Conservation (phyloP, 768 basidiomycete species). For the Amanita jacksonii region DNA sequence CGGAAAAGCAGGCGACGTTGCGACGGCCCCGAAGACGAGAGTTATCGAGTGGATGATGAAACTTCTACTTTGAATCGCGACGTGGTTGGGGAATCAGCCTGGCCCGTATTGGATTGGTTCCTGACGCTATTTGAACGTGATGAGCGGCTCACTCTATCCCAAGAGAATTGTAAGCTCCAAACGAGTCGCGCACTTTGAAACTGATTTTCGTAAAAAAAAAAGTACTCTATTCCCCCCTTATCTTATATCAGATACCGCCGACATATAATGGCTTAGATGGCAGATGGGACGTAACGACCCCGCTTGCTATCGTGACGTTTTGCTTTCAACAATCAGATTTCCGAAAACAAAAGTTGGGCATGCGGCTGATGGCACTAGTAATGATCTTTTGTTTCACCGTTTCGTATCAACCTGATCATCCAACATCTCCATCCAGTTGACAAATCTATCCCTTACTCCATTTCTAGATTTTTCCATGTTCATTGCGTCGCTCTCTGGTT, state of each 20-base stretch:
- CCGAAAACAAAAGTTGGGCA: constrained; percentile 23
- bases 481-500: constrained; percentile 24
- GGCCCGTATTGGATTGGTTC: constrained; percentile 66
- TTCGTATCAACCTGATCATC: constrained; percentile 1
- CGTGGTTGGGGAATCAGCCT: constrained; percentile 53
- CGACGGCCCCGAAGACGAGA: constrained; percentile 18
- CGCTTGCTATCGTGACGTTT: constrained; percentile 37
- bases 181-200: constrained; percentile 21
- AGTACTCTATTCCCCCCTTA: constrained; percentile 30
- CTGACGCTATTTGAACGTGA: constrained; percentile 62
- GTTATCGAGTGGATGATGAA: constrained; percentile 6
- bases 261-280: constrained; percentile 35
- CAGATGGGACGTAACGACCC: constrained; percentile 46
- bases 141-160: constrained; percentile 24
- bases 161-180: constrained; percentile 21
- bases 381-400: constrained; percentile 14
- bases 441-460: constrained; percentile 26
- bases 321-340: constrained; percentile 24
- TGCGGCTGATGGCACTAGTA: constrained; percentile 23
- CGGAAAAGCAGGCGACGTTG: constrained; percentile 27
- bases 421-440: constrained; percentile 20
- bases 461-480: constrained; percentile 30
- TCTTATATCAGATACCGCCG: constrained; percentile 26
- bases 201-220: neutral
- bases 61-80: constrained; percentile 13